Evolutionary conservation across 306 rosid species (phyloP).

Genomic region (Coriaria nepalensis): DNA sequence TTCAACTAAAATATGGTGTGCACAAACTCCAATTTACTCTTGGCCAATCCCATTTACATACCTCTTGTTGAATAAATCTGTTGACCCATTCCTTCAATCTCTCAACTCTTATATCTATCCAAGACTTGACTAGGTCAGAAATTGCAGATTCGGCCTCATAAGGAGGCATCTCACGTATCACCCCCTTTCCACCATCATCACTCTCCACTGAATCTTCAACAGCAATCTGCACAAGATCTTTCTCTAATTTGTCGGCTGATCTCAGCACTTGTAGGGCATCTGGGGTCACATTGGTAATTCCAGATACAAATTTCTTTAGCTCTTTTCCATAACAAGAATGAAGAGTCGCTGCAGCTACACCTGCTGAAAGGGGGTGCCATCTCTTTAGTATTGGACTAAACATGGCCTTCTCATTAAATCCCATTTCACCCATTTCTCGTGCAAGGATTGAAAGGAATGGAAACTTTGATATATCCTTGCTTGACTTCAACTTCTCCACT

Average conservation of each 20-base stretch:
- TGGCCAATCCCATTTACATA: conserved; percentile 13
- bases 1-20: no score
- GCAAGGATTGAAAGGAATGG: conserved; percentile 60
- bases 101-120: conserved; percentile 78
- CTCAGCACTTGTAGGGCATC: conserved; percentile 61
- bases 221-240: conserved; percentile 90
- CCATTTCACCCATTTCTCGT: conserved; percentile 48
- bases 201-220: conserved; percentile 84
- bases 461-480: conserved; percentile 34
- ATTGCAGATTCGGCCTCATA: conserved; percentile 79
- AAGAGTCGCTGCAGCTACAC: conserved; percentile 75
- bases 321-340: conserved; percentile 78
- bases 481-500: conserved; percentile 42
- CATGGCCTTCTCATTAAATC: conserved; percentile 54
- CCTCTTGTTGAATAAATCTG: conserved; percentile 78
- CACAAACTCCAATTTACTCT: no score
- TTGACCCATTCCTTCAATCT: conserved; percentile 77
- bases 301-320: conserved; percentile 52
- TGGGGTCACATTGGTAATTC: conserved; percentile 62
- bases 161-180: conserved; percentile 92
- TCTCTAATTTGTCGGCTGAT: conserved; percentile 92
- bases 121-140: conserved; percentile 51
- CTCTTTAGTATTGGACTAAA: conserved; percentile 73
- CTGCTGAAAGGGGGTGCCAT: conserved; percentile 85
- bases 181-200: conserved; percentile 93